phyloP scores from a whole-genome alignment of 2,329 filamentous ascomycete species.

The Annulohypoxylon truncatum region DNA sequence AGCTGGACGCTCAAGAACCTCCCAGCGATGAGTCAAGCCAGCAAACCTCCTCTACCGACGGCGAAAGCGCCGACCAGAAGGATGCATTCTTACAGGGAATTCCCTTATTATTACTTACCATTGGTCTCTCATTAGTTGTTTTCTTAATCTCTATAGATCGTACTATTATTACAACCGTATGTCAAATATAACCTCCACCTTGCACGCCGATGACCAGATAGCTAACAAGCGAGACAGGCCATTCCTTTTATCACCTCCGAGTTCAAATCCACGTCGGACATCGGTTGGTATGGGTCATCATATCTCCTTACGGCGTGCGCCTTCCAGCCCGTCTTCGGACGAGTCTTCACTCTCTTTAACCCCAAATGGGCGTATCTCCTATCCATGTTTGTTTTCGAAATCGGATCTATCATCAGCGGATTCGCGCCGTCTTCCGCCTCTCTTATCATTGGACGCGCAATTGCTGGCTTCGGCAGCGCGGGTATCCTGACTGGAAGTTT shows the following conservation, averaged over 20 bases:
- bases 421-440: constrained; percentile 49
- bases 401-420: constrained; percentile 54
- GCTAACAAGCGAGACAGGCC: constrained; percentile 32
- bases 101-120: constrained; percentile 39
- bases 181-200: constrained; percentile 1
- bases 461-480: constrained; percentile 53
- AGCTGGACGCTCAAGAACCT: constrained; percentile 28
- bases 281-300: constrained; percentile 50
- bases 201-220: background rate
- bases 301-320: constrained; percentile 52
- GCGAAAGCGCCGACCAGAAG: constrained; percentile 11
- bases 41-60: constrained; percentile 5
- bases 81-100: constrained; percentile 34
- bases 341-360: constrained; percentile 52
- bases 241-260: constrained; percentile 50
- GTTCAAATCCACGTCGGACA: constrained; percentile 49
- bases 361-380: constrained; percentile 49
- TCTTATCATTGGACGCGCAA: constrained; percentile 53
- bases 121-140: constrained; percentile 44
- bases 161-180: constrained; percentile 46
- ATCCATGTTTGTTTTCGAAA: constrained; percentile 48
- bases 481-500: constrained; percentile 53
- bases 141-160: constrained; percentile 46
- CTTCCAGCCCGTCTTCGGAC: constrained; percentile 52
- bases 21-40: constrained; percentile 32